Percentiles rank a stretch among this genome's conserved stretches.
These are phyloP conservation scores for Aspergillus carlsbadensis DNA, from an alignment of 495 filamentous ascomycete genomes.

Conservation along the genomic window DNA sequence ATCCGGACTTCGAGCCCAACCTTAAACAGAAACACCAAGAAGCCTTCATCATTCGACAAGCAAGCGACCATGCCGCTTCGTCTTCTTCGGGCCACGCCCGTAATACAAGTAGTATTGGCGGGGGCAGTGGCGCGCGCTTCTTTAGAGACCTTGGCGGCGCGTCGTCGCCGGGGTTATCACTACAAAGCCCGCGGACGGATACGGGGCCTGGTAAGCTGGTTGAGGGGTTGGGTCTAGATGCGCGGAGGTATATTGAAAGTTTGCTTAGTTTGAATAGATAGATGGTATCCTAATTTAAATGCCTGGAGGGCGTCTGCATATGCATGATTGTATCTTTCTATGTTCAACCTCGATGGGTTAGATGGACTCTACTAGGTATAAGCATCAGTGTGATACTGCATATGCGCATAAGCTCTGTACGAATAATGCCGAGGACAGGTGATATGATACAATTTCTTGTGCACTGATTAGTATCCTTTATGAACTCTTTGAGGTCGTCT, in stretches of 20 bases:
- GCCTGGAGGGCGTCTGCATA: background rate
- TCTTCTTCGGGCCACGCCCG: conserved; percentile 29
- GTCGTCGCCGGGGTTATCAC: conserved; percentile 24
- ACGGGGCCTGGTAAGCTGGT: conserved; percentile 65
- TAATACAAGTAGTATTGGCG: conserved; percentile 11
- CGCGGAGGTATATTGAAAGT: conserved; percentile 80
- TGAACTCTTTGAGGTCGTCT: background rate
- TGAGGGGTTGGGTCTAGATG: conserved; percentile 89
- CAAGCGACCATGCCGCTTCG: conserved; percentile 59
- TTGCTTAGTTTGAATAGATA: conserved; percentile 74
- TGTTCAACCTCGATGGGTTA: background rate
- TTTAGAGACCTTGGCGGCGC: conserved; percentile 47
- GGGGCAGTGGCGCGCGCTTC: conserved; percentile 47
- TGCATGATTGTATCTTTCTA: background rate
- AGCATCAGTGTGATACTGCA: background rate
- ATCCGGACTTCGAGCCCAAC: background rate
- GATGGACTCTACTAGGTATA: background rate
- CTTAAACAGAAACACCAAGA: conserved; percentile 53
- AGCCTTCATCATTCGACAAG: conserved; percentile 75
- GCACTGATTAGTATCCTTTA: conserved; percentile 2
- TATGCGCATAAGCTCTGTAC: background rate
- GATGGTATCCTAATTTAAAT: background rate
- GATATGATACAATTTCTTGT: background rate
- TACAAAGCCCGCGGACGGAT: conserved; percentile 28
- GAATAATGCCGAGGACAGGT: background rate